Base-by-base conservation (phyloP, 2,329 filamentous ascomycete species). In the Neonectria neomacrospora region DNA sequence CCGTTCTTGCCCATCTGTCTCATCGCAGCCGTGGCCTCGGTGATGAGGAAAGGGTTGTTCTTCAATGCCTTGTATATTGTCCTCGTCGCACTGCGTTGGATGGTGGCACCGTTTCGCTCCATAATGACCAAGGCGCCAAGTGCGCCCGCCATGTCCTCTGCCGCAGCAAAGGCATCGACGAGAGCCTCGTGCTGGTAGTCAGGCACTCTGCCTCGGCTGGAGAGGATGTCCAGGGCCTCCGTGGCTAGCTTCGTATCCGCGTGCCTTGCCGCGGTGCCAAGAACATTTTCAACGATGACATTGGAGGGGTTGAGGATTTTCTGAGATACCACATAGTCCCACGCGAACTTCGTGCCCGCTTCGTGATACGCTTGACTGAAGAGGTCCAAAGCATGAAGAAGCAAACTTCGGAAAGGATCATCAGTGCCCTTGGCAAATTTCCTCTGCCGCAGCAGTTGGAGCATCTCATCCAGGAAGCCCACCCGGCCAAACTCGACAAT, bases 121-220 rank as follows among this genome's bases (percentile, higher is more conserved):
- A 97, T 96, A 74, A 93, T 89, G 67, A 87, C 87, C 16, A 97
- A 81, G 1, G 91, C 84, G 42, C 87, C 85, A 37, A 97, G 83
- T 0, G 91, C 91, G 26, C 88, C 87, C 23, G 80, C 78, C 8
- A 95, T 73, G 67, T 96, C 88, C 2, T 83, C 82, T 3, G 76
- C 73, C 3, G 81, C 80, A 11, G 88, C 82, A 73, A 96, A 93
- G 4, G 91, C 86, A 61, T 92, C 88, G 7, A 94, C 81, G 28
- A 97, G 83, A 28, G 90, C 85, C 76, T 96, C 93, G 77, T 96
- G 97, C 74, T 97, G 93, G 65, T 91, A 84, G 6, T 85, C 78
- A 9, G 84, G 81, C 39, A 94, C 82, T 42, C 85, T 82, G 1
- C 85, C 74, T 18, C 74, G 71, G 34, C 59, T 64, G 4, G 77